Evolutionary conservation across 805 yeast genomes (phyloP).

Genomic region (Candida maltosa): DNA sequence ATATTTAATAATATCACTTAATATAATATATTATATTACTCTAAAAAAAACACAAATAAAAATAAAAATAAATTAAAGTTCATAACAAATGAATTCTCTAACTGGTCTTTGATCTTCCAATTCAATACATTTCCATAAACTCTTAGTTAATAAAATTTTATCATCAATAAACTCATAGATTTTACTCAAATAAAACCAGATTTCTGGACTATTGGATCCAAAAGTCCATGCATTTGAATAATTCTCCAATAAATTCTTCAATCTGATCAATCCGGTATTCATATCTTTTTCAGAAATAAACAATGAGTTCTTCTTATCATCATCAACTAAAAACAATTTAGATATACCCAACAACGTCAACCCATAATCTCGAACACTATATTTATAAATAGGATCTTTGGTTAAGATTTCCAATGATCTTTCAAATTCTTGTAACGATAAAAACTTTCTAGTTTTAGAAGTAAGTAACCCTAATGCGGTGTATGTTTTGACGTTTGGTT

Average conservation of each 20-base stretch:
- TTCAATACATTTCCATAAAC: conserved; percentile 63
- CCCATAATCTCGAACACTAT: conserved; percentile 36
- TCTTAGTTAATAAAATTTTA: conserved; percentile 39
- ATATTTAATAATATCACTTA: no score
- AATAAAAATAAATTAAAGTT: no score
- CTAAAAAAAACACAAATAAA: no score
- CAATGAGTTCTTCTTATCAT: conserved; percentile 23
- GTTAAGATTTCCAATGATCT: conserved; percentile 48
- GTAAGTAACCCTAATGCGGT: conserved; percentile 48
- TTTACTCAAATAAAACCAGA: conserved; percentile 66
- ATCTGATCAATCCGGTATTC: conserved; percentile 58
- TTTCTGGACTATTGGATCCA: conserved; percentile 47
- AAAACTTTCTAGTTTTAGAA: conserved; percentile 37
- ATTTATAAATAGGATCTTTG: conserved; percentile 15
- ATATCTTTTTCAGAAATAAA: conserved; percentile 57
- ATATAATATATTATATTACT: no score
- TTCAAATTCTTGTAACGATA: conserved; percentile 65
- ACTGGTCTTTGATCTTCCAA: conserved; percentile 63
- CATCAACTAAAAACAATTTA: conserved; percentile 44
- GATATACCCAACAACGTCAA: conserved; percentile 56
- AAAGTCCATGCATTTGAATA: conserved; percentile 35
- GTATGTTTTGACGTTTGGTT: conserved; percentile 46
- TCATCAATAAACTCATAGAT: conserved; percentile 62
- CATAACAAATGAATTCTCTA: conserved; percentile 35
- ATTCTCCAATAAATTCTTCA: conserved; percentile 44